Base-by-base conservation (phyloP, 2,329 filamentous ascomycete species). In the Arthrobotrys musiformis region DNA sequence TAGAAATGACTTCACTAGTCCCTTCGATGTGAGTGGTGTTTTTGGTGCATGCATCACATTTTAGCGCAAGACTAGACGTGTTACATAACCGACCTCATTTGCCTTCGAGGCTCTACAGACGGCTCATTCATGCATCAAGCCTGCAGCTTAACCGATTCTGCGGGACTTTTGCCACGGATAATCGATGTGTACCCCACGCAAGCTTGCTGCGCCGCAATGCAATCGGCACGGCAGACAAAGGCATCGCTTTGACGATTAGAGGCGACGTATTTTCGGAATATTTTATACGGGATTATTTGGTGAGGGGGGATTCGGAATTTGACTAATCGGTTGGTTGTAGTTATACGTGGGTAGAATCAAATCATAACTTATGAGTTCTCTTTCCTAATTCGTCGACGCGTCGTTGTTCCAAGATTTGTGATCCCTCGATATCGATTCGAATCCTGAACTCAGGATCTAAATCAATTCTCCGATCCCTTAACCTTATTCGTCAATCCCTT, bases 1-100 rank as follows among this genome's bases (percentile, higher is more conserved):
- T 58, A 37, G 33, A 22, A 40, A 58, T 58, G 54, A 58, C 54
- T 58, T 58, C 54, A 58, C 33, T 9, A n/a, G 30, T 24, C 9
- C n/a, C 9, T 6, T 58, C 33, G 19, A 26, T 37, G 22, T 40
- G 30, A 11, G 28, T 19, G 8, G 26, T 46, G 5, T n/a, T 30
- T 52, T 52, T 52, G 48, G 48, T 3, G 6, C 44, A 48, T 48
- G n/a, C 44, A 48, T 19, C 5, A 2, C 13, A 37, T 6, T 37
- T 37, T 37, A 9, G 8, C 8, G 13, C 11, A n/a, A n/a, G n/a
- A n/a, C n/a, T n/a, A 8, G 44, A 17, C 22, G 48, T 28, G 24
- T 52, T 33, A 56, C 50, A 56, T 33, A 30, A 33, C 50, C 13
- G 50, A 35, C 28, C 2, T 30, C n/a, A 35, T 56, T 56, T 35